Evolutionary conservation across 768 basidiomycete genomes (phyloP), one percentile per base, ranked within the genome.

Genomic region (Favolaschia claudopus): DNA sequence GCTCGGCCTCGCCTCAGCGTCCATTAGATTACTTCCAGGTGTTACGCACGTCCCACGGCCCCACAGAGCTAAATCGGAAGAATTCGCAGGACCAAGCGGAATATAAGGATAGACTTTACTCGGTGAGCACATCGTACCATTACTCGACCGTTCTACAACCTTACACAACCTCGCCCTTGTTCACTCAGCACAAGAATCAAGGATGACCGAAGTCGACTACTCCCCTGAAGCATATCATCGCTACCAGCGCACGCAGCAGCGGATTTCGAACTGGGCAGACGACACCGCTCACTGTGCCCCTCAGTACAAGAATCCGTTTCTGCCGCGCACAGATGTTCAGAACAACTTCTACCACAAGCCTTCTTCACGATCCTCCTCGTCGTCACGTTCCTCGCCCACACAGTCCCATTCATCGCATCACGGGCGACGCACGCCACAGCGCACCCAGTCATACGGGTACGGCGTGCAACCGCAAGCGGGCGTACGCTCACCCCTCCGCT

Each of bases 121-220:
- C 37, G 19, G 39, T 52, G 29, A 12, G 31, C 25, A 7, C 34
- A 46, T 55, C 53, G 43, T 55, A 55, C 53, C 9, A 54, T 20
- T 36, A 13, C 19, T 5, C 32, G n/a, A n/a, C n/a, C n/a, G n/a
- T n/a, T n/a, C 13, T n/a, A 25, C 12, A 29, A 31, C 42, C 31
- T 52, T 25, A 45, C 29, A 27, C 46, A 19, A 15, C 10, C 52
- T 17, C 0, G 24, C 20, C 24, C 15, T 37, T n/a, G 25, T 15
- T 37, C 32, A 34, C 31, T 7, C 19, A 15, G 8, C 28, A 39
- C 27, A 13, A 25, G 27, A 40, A 25, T 46, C 37, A 19, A 51
- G 24, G 14, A 79, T 79, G 78, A 80, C 78, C 10, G 78, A 80
- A 66, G 80, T 80, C 72, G 78, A 79, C 70, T 79, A 74, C 65